A percentile compares a stretch with the other conserved stretches of the same genome.
Evolutionary conservation across 495 filamentous ascomycete species (phyloP).

Genomic region (Penicillium arizonense): DNA sequence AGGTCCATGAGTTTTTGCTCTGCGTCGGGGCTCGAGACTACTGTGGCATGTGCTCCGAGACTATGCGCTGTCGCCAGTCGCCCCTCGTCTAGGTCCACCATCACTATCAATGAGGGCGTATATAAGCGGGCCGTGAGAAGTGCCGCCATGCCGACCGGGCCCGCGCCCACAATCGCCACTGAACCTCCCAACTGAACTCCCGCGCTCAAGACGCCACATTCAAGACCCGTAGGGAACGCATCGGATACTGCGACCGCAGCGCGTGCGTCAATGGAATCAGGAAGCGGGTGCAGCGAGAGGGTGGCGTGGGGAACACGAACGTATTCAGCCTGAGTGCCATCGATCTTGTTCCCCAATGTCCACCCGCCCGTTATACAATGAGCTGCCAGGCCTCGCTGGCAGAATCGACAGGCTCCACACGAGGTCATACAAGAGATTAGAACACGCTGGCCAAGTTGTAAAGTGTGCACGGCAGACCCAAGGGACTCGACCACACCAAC

Average conservation of each 20-base stretch:
- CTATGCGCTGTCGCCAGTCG: conserved; percentile 39
- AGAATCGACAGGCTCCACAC: conserved; percentile 41
- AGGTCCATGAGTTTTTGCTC: conserved; percentile 31
- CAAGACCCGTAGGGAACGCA: conserved; percentile 49
- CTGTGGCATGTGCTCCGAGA: conserved; percentile 44
- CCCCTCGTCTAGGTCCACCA: conserved; percentile 44
- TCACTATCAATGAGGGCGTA: conserved; percentile 39
- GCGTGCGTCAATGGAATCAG: conserved; percentile 31
- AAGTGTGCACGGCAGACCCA: conserved; percentile 54
- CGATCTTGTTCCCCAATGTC: conserved; percentile 39
- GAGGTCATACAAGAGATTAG: conserved; percentile 41
- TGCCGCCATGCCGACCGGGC: conserved; percentile 49
- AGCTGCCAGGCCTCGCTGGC: conserved; percentile 32
- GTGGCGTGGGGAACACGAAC: conserved; percentile 46
- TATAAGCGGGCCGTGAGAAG: conserved; percentile 47
- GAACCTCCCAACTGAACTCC: conserved; percentile 39
- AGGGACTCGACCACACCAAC: conserved; percentile 74
- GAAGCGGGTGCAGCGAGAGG: conserved; percentile 37
- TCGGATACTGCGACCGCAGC: conserved; percentile 45
- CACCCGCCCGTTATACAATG: conserved; percentile 44
- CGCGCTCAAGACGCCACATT: conserved; percentile 48
- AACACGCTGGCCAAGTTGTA: conserved; percentile 41
- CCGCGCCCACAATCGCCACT: conserved; percentile 51
- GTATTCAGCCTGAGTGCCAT: conserved; percentile 53
- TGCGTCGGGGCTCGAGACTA: conserved; percentile 26